A percentile compares a stretch with the other conserved stretches of the same genome.
Conservation (phyloP, 768 basidiomycete species). For the Suillus cothurnatus region DNA sequence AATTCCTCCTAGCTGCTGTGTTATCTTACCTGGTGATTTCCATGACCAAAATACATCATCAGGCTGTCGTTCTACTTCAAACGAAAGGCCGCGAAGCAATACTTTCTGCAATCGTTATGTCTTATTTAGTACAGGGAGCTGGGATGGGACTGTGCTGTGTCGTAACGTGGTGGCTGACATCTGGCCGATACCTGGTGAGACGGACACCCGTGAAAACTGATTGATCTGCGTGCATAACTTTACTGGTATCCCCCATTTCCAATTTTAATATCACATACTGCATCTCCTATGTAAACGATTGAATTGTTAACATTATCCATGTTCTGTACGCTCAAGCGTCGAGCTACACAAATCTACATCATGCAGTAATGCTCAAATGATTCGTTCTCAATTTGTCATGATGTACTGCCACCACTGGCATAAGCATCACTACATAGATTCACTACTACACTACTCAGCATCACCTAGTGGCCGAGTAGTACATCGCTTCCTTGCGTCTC, state of each 20-base stretch:
- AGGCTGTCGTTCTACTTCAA: slow-evolving; percentile 17
- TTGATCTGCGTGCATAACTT: background rate
- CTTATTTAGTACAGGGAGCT: slow-evolving; percentile 29
- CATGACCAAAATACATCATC: slow-evolving; percentile 18
- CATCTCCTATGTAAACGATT: background rate
- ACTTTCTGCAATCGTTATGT: slow-evolving; percentile 22
- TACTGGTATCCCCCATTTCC: background rate
- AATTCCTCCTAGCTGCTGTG: slow-evolving; percentile 23
- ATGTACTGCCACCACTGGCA: background rate
- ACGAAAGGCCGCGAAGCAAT: slow-evolving; percentile 21
- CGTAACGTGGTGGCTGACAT: slow-evolving; percentile 33
- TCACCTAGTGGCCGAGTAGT: background rate
- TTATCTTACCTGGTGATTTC: slow-evolving; percentile 29
- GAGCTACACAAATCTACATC: background rate
- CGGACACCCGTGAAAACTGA: background rate
- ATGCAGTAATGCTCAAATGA: background rate
- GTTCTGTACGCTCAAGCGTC: background rate
- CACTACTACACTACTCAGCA: background rate
- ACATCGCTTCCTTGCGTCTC: background rate
- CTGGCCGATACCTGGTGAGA: slow-evolving; percentile 16
- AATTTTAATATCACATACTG: background rate
- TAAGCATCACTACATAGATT: background rate
- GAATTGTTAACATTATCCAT: background rate
- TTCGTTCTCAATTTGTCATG: background rate
- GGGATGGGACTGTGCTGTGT: slow-evolving; percentile 28